Evolutionary conservation across 2,329 filamentous ascomycete species (phyloP), one percentile per base, ranked within the genome.

Genomic region (Colletotrichum endophyticum): DNA sequence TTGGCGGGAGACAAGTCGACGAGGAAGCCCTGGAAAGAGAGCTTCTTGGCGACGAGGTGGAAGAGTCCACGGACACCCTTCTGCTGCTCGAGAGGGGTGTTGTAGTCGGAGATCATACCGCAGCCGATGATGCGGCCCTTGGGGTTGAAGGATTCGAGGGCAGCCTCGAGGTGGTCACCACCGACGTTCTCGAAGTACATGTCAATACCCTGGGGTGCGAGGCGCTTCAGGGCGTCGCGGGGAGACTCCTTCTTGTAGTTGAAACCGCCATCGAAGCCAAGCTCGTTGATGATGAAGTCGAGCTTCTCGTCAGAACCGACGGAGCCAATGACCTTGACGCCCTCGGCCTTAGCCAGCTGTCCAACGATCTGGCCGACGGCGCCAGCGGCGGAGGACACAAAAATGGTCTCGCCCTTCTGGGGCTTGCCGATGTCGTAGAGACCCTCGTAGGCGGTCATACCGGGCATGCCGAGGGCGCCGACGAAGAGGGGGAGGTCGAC

Each of bases 241-340:
- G 95, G 90, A 79, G 90, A 91, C 87, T 97, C 95, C 79, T 91
- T 96, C 90, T 97, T 96, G 89, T 98, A 98, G 89, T 98, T 97
- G 87, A 96, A 97, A 11, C 93, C 95, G 19, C 79, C 86, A 72
- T 91, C 89, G 79, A 88, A 91, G 11, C 89, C 89, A 2, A 91
- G 85, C 81, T 89, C 86, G 72, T 88, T 84, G 59, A 79, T 82
- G 69, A 91, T 84, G 84, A 92, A 97, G 25, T 94, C 91, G 28
- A 96, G 88, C 88, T 98, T 98, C 81, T 94, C 93, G 81, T 96
- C 94, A 22, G 92, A 92, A 4, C 95, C 95, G 13, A 95, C 95
- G 68, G 92, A 95, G 22, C 95, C 95, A 78, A 98, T 93, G 56
- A 98, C 95, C 61, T 86, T 93, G 73, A 97, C 85, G 3, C 95